Conservation (phyloP, 371 early-diverging fungal species). For the Mortierella sp. region DNA sequence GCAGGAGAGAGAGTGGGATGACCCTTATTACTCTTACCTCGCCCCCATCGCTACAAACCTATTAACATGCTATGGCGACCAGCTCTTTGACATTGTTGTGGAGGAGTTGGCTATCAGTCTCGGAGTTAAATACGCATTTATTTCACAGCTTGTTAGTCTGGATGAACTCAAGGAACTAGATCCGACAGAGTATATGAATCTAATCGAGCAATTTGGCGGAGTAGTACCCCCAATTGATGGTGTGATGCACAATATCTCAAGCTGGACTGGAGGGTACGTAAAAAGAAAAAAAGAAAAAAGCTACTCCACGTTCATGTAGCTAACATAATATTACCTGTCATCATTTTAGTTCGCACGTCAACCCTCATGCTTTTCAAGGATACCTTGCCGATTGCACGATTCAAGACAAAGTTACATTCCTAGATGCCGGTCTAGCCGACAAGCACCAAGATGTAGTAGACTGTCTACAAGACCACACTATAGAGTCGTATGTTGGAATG, state of each 20-base stretch:
- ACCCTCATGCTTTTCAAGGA: conserved; percentile 54
- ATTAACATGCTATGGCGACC: conserved; percentile 46
- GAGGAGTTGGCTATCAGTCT: conserved; percentile 38
- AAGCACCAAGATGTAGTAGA: conserved; percentile 40
- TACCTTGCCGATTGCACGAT: conserved; percentile 50
- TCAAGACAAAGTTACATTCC: conserved; percentile 37
- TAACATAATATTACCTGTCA: too few relatives aligned
- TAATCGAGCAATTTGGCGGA: conserved; percentile 54
- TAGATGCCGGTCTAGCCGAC: conserved; percentile 26
- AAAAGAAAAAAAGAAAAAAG: too few relatives aligned
- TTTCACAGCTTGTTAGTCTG: conserved; percentile 48
- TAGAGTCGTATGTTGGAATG: conserved; percentile 51
- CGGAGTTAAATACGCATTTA: conserved; percentile 49
- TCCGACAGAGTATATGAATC: conserved; percentile 44
- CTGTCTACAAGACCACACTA: conserved; percentile 37
- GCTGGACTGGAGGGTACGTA: conserved; percentile 51
- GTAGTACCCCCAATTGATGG: conserved; percentile 51
- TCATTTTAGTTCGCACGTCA: conserved; percentile 35
- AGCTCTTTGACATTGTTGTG: conserved; percentile 37
- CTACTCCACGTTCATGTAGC: too few relatives aligned
- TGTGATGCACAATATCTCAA: conserved; percentile 55
- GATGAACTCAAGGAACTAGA: conserved; percentile 55
- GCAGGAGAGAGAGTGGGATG: conserved; percentile 41
- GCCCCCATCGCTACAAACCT: conserved; percentile 46
- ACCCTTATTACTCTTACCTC: conserved; percentile 33